phyloP scores from a whole-genome alignment of 495 filamentous ascomycete genomes.

The Lophiostoma macrostomum region DNA sequence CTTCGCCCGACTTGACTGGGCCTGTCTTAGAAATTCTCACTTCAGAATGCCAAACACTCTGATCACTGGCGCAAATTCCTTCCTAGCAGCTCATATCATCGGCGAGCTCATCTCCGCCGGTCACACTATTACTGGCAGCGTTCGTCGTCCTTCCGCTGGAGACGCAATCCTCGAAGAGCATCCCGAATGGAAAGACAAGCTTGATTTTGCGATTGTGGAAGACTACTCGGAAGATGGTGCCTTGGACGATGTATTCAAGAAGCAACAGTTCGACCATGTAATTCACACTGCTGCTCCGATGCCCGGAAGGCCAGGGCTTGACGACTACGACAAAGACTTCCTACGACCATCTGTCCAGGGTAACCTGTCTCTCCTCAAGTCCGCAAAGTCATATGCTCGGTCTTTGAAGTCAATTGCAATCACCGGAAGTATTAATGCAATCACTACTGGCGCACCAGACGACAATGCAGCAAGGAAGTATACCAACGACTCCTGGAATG shows the following conservation, averaged over 20 bases:
- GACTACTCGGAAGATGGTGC: constrained; percentile 25
- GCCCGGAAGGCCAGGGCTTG: constrained; percentile 16
- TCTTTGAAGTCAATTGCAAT: constrained; percentile 40
- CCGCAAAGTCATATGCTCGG: constrained; percentile 32
- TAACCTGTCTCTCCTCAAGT: constrained; percentile 32
- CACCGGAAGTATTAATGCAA: constrained; percentile 41
- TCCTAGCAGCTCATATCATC: constrained; percentile 27
- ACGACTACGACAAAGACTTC: constrained; percentile 36
- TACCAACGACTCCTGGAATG: constrained; percentile 36
- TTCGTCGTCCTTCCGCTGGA: constrained; percentile 24
- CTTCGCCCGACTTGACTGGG: no score
- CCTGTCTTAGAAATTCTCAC: no score
- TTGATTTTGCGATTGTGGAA: constrained; percentile 25
- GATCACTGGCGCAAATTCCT: constrained; percentile 30
- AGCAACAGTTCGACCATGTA: constrained; percentile 32
- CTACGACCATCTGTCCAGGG: constrained; percentile 31
- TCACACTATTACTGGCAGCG: constrained; percentile 28
- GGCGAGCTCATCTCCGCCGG: constrained; percentile 18
- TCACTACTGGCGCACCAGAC: constrained; percentile 33
- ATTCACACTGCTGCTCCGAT: constrained; percentile 49
- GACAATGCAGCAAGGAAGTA: constrained; percentile 34
- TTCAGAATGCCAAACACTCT: constrained; percentile 24
- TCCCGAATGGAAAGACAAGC: constrained; percentile 26
- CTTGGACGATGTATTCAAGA: constrained; percentile 31
- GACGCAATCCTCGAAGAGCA: constrained; percentile 19